Evolutionary conservation across 768 basidiomycete species (phyloP), one percentile per base, ranked within the genome.

Genomic region (Neoboletus magnificus): DNA sequence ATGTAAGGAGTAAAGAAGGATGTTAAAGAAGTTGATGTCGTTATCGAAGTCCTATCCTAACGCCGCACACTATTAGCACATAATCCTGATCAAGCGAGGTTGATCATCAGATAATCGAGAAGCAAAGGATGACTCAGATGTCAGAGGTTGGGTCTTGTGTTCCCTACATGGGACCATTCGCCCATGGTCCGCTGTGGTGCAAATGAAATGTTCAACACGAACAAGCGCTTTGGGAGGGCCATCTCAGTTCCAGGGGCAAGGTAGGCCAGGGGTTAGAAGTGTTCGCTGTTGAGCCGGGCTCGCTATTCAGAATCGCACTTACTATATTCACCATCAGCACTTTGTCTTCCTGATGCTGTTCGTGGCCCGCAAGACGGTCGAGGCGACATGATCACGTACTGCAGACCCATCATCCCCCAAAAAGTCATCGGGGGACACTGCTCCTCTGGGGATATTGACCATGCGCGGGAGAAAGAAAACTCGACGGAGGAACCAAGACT

Each of bases 41-140:
- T 98, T 71, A 80, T 98, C 65, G 91, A 96, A 71, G 89, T 98
- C 55, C 89, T 97, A 57, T 96, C 94, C 78, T 98, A 98, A 79
- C 90, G 94, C 65, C 91, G 93, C 58, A 86, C 29, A 23, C 48
- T 45, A 50, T 63, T 54, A 98, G 45, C 48, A 98, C 77, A 98
- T 94, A 75, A 96, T 74, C 95, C 94, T 35, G 93, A 97, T 72
- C 96, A 98, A 75, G 94, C 95, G 42, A 89, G 83, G 73, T 97
- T 98, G 81, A 98, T 97, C 90, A 96, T 78, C 85, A 91, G 74
- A 91, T 93, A 47, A 96, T 98, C 72, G 46, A 35, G 61, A 60
- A 67, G 54, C 62, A 27, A 54, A 33, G 47, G 35, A 51, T 20
- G 42, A 50, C 43, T 50, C 27, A 40, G 55, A 22, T n/a, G 20